Base-by-base conservation (phyloP, 192 early-diverging fungal species). In the Podila minutissima region DNA sequence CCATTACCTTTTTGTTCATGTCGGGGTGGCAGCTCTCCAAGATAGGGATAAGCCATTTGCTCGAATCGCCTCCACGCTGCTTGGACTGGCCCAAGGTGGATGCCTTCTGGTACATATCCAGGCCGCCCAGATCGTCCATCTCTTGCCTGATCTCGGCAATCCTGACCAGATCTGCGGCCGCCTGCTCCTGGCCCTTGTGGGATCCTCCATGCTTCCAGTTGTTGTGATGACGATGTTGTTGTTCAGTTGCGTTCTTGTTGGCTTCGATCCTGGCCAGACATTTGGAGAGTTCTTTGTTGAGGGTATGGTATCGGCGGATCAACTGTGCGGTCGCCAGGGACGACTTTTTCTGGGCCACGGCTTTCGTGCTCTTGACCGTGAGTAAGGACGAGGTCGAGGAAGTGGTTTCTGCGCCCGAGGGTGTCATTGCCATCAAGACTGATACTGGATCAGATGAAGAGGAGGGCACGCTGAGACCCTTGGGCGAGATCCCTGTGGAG, bases 41-140 rank as follows among this genome's bases (percentile, higher is more conserved):
- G 41, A 89, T 75, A 4, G 88, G 85, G 5, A 95, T 86, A 19
- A 97, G 75, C 94, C 94, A 97, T 67, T 91, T 89, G 59, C 92
- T 91, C 0, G 94, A 93, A 58, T 94, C 95, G 10, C 91, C 89
- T 35, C 96, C 96, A 33, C 93, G 90, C 55, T 87, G 74, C 77
- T 95, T 94, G 73, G 92, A 92, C 59, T 95, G 94, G 19, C 95
- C 96, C 58, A 92, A 69, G 1, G 95, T 86, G 2, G 90, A 92
- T 0, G 96, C 96, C 59, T 90, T 87, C 59, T 97, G 96, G 70
- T 97, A 97, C 79, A 91, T 92, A 67, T 97, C 90, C 35, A 97
- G 72, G 0, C 96, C 96, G 28, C 96, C 96, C 69, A 97, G 85
- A 13, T 83, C 79, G 22, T 94, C 89, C 74, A 97, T 84, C 62